Percentiles rank a stretch among this genome's conserved stretches.
These are phyloP conservation scores for Diaporthe eres DNA, from an alignment of 2,329 filamentous ascomycete species.

Conservation along the genomic window DNA sequence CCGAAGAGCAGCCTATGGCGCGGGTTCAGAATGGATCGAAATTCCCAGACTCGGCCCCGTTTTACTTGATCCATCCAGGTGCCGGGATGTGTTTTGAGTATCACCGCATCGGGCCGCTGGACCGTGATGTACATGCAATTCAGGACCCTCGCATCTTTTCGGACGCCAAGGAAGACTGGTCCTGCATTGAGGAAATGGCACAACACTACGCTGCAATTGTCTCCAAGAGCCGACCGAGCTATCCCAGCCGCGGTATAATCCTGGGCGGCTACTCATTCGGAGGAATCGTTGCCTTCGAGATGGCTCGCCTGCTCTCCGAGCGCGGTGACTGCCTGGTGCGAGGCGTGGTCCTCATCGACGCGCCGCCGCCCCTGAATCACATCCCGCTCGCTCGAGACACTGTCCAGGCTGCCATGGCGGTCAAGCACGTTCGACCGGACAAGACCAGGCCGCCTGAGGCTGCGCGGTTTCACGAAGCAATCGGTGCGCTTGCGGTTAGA, in stretches of 20 bases:
- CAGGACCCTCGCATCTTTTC: conserved; percentile 9
- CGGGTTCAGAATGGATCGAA: not conserved
- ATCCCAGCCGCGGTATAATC: not conserved
- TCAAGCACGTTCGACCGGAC: not conserved
- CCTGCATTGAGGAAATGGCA: not conserved
- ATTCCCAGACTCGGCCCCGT: not conserved
- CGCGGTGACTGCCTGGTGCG: not conserved
- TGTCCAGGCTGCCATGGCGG: not conserved
- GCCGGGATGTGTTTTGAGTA: conserved; percentile 18
- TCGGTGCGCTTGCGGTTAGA: conserved; percentile 8
- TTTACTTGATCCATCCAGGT: not conserved
- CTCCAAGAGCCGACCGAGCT: not conserved
- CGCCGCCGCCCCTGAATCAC: not conserved
- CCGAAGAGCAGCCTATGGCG: not conserved
- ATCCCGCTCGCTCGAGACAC: not conserved
- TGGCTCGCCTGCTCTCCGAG: not conserved
- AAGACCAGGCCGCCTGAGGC: not conserved
- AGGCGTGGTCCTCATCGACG: conserved; percentile 14
- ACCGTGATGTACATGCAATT: not conserved
- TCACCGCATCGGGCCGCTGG: not conserved
- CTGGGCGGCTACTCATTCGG: conserved; percentile 5
- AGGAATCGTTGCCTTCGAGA: conserved; percentile 13
- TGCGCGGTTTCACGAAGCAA: not conserved
- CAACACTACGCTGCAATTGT: not conserved
- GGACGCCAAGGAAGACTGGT: not conserved